Evolutionary conservation across 1,284 basidiomycete genomes (phyloP), one percentile per base, ranked within the genome.

Genomic region (Ceratobasidium theobromae): DNA sequence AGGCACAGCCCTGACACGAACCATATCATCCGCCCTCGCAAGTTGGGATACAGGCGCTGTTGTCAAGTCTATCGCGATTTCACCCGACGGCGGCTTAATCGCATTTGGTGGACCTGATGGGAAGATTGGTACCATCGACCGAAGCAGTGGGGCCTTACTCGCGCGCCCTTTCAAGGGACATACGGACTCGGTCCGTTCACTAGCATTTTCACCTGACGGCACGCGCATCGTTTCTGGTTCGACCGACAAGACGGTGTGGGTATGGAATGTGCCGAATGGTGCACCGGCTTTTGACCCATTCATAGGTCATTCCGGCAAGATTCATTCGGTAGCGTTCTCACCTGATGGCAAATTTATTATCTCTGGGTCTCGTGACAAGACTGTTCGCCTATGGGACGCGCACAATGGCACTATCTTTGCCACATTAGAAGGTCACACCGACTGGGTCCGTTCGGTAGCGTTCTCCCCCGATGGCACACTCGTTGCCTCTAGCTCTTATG

Each of bases 221-320:
- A 48, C 35, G 23, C 33, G 25, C 14, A 49, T 67, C 28, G 57
- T 28, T 9, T 67, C 65, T 21, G 65, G 23, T 9, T 67, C 65
- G 8, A 18, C 6, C 14, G 8, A 38, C 18, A 48, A 32, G 9
- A 67, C 67, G 1, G 40, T 68, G 12, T 40, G 40, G 6, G 5
- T 68, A 11, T 68, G 67, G 67, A 41, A 68, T 51, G 53, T 27
- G 18, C 14, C 25, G 16, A 68, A 14, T 9, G 65, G 64, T 16
- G 27, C 48, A 4, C 11, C 6, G 14, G 12, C 32, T 11, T 21
- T 14, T 12, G 18, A 16, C 18, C 53, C 53, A 35, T 43, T 65
- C 23, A 12, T 5, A 27, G 30, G 57, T 4, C 60, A 65, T 9
- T 11, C 18, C 9, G 43, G 43, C 6, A 5, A 6, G 6, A n/a